phyloP scores from a whole-genome alignment of 2,329 filamentous ascomycete genomes.

The Talaromyces sp. region DNA sequence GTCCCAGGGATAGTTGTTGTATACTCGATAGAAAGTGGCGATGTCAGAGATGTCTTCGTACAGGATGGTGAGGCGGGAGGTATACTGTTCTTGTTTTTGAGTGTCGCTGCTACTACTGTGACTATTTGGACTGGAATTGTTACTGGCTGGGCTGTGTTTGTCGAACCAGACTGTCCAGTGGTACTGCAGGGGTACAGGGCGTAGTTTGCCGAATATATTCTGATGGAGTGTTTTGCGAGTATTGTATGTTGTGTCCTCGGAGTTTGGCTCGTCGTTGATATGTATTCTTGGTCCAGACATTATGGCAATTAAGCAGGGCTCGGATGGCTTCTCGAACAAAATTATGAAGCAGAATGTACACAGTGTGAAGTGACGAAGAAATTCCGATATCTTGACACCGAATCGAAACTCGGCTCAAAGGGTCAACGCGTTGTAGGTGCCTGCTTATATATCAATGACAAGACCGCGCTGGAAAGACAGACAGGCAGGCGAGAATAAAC shows the following conservation, averaged over 20 bases:
- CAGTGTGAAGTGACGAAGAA: not conserved
- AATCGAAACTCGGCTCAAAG: not conserved
- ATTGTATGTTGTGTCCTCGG: constrained; percentile 7
- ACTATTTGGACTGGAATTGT: not conserved
- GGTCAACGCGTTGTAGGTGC: not conserved
- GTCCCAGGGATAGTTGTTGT: constrained; percentile 75
- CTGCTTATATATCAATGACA: not conserved
- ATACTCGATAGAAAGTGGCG: constrained; percentile 68
- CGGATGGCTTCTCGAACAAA: not conserved
- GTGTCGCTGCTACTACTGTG: constrained; percentile 17
- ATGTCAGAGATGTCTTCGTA: constrained; percentile 43
- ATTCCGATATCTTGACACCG: not conserved
- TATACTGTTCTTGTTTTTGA: constrained; percentile 12
- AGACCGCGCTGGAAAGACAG: not conserved
- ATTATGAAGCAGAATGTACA: not conserved
- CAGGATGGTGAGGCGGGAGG: constrained; percentile 32
- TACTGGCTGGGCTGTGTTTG: constrained; percentile 30
- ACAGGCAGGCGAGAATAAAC: too few species aligned
- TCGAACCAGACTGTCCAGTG: constrained; percentile 50
- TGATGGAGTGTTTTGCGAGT: constrained; percentile 40
- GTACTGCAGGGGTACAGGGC: constrained; percentile 47
- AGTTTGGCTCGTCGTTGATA: not conserved
- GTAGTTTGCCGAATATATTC: constrained; percentile 44
- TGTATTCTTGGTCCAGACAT: constrained; percentile 10
- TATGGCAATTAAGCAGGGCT: not conserved